Percentiles rank a stretch among this genome's conserved stretches.
Conservation (phyloP, 2,329 filamentous ascomycete genomes). For the Arthroderma sp. region DNA sequence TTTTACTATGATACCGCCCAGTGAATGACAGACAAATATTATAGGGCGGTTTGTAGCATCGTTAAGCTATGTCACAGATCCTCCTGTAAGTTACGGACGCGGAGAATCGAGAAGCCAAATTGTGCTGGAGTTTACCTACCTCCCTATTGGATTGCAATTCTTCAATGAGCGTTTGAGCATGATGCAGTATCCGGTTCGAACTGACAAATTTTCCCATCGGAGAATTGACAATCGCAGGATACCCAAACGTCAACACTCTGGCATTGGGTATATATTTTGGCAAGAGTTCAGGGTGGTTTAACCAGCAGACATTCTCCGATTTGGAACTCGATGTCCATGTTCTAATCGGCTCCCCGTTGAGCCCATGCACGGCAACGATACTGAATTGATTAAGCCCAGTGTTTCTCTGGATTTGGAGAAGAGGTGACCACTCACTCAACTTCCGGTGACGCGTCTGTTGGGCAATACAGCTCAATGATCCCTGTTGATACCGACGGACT, state of each 20-base stretch:
- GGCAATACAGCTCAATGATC: background rate
- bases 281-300: constrained; percentile 18
- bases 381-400: constrained; percentile 13
- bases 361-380: constrained; percentile 31
- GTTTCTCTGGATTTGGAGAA: too few relatives aligned
- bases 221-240: constrained; percentile 14
- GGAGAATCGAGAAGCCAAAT: background rate
- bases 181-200: constrained; percentile 16
- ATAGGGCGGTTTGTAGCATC: constrained; percentile 23
- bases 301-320: constrained; percentile 18
- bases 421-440: background rate
- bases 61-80: constrained; percentile 16
- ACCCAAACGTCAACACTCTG: constrained; percentile 21
- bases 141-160: constrained; percentile 21
- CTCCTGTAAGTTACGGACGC: constrained; percentile 1
- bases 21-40: constrained; percentile 30
- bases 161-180: constrained; percentile 25
- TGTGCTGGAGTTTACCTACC: constrained; percentile 11
- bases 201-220: background rate
- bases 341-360: constrained; percentile 26
- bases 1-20: constrained; percentile 31
- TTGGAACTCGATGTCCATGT: constrained; percentile 26
- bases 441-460: background rate
- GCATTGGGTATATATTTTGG: constrained; percentile 8
- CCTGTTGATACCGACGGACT: background rate